phyloP scores from a whole-genome alignment of 108 stramenopile species.

The Skeletonema grethae region DNA sequence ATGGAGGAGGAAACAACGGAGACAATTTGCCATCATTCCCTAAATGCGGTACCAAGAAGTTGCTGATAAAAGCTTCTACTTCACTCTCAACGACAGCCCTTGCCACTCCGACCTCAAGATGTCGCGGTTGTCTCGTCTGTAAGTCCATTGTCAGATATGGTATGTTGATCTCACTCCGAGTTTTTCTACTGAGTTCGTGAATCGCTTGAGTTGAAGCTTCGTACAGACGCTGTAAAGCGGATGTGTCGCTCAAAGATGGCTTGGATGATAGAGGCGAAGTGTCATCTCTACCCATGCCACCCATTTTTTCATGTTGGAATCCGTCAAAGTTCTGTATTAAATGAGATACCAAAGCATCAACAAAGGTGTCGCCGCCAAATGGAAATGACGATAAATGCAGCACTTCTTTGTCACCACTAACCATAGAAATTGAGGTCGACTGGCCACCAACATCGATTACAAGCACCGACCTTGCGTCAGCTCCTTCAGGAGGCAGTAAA shows the following conservation, averaged over 20 bases:
- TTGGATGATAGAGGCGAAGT: conserved; percentile 8
- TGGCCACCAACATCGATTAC: conserved; percentile 78
- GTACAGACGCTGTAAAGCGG: conserved; percentile 41
- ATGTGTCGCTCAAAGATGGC: conserved; percentile 31
- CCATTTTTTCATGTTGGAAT: neutral
- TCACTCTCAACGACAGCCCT: conserved; percentile 63
- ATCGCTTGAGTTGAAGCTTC: conserved; percentile 50
- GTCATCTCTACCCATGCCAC: conserved; percentile 20
- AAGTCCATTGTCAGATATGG: conserved; percentile 69
- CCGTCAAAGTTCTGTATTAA: conserved; percentile 46
- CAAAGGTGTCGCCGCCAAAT: conserved; percentile 70
- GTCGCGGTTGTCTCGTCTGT: conserved; percentile 49
- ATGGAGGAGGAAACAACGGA: conserved; percentile 61
- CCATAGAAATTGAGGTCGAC: conserved; percentile 56
- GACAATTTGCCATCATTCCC: conserved; percentile 34
- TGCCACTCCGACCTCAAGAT: conserved; percentile 68
- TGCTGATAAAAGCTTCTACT: conserved; percentile 44
- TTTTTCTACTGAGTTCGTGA: conserved; percentile 64
- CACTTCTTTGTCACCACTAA: conserved; percentile 49
- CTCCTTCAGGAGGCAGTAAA: conserved; percentile 45
- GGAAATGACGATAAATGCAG: conserved; percentile 39
- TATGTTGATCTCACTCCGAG: conserved; percentile 63
- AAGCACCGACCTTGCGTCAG: conserved; percentile 31
- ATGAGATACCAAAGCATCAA: conserved; percentile 57
- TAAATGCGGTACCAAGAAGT: conserved; percentile 35